phyloP scores from a whole-genome alignment of 2,329 filamentous ascomycete genomes.

The Colletotrichum sp. region DNA sequence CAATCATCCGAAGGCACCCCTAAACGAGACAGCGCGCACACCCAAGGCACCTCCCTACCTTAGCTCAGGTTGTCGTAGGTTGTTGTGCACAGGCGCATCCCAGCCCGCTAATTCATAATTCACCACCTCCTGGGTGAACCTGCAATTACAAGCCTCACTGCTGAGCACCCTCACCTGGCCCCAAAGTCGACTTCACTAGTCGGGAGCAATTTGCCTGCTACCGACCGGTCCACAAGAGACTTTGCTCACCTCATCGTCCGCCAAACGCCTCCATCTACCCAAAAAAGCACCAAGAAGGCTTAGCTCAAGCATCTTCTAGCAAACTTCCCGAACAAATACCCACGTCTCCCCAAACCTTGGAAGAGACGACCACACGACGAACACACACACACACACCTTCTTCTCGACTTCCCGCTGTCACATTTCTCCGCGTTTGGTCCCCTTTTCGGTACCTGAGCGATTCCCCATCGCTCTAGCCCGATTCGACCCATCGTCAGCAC shows the following conservation, averaged over 20 bases:
- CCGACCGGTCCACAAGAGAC: background rate
- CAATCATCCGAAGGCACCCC: slow-evolving; percentile 9
- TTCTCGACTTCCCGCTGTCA: slow-evolving; percentile 17
- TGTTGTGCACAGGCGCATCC: slow-evolving; percentile 12
- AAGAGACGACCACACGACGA: background rate
- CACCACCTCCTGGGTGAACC: background rate
- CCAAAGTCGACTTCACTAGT: background rate
- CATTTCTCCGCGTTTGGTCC: slow-evolving; percentile 19
- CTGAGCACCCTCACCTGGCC: background rate
- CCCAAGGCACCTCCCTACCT: background rate
- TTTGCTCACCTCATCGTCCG: background rate
- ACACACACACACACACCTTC: background rate
- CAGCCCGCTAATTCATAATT: slow-evolving; percentile 6
- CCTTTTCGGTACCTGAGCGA: slow-evolving; percentile 13
- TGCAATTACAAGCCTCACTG: slow-evolving; percentile 8
- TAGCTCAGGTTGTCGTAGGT: background rate
- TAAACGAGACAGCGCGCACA: background rate
- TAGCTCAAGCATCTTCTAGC: background rate
- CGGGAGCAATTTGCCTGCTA: background rate
- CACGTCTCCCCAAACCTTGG: background rate
- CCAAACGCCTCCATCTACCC: background rate
- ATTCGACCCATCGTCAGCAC: background rate
- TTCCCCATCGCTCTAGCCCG: slow-evolving; percentile 6
- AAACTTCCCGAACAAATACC: slow-evolving; percentile 17
- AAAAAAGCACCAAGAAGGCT: background rate